A percentile compares a stretch with the other conserved stretches of the same genome.
Conservation (phyloP, 148 eudicot species). For the Gaultheria prostrata region DNA sequence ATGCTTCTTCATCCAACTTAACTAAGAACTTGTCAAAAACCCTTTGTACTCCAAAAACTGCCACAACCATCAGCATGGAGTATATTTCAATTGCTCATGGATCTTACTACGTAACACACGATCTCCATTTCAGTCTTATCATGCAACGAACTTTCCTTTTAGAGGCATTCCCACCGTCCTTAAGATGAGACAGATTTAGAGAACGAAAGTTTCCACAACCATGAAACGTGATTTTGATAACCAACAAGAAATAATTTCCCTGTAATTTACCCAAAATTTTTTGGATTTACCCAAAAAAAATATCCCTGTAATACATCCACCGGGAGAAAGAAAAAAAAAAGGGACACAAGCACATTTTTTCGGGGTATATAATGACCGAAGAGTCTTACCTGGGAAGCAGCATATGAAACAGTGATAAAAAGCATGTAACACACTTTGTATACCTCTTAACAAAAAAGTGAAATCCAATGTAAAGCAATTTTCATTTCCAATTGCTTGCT, state of each 20-base stretch:
- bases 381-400: too few species aligned
- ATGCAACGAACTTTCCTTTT: background rate
- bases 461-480: background rate
- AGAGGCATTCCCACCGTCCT: background rate
- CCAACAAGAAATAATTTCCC: conserved; percentile 5
- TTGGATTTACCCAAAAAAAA: too few species aligned
- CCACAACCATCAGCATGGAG: background rate
- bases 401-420: too few species aligned
- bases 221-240: background rate
- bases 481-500: background rate
- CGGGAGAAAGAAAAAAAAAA: background rate
- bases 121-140: background rate
- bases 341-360: background rate
- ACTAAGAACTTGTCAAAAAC: background rate
- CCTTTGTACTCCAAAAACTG: background rate
- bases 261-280: too few species aligned
- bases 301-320: background rate
- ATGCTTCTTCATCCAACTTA: background rate
- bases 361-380: too few species aligned
- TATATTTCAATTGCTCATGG: background rate
- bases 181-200: background rate
- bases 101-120: background rate
- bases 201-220: background rate
- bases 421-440: background rate
- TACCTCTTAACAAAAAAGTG: background rate